phyloP scores from a whole-genome alignment of 768 basidiomycete genomes.

The Trametes cinnabarina region DNA sequence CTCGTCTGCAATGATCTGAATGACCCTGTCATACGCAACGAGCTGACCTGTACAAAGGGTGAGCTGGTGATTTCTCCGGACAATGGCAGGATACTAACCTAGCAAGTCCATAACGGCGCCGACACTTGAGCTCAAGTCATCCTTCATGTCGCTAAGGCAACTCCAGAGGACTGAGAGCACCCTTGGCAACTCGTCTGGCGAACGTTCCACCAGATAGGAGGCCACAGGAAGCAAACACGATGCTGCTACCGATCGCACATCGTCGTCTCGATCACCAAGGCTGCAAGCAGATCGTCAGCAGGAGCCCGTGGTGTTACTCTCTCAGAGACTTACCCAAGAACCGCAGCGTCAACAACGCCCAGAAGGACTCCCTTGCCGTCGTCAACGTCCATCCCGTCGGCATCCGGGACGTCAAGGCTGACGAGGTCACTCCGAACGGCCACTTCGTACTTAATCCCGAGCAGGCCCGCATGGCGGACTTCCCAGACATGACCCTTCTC shows the following conservation, averaged over 20 bases:
- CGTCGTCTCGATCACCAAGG: constrained; percentile 88
- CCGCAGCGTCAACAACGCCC: constrained; percentile 86
- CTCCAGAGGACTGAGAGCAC: constrained; percentile 87
- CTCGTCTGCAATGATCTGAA: constrained; percentile 67
- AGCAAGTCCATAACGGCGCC: constrained; percentile 97
- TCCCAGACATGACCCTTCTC: constrained; percentile 82
- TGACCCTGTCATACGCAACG: constrained; percentile 76
- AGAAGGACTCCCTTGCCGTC: constrained; percentile 59
- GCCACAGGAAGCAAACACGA: constrained; percentile 90
- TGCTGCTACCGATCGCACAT: constrained; percentile 94
- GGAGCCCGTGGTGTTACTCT: neutral
- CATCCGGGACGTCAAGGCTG: constrained; percentile 34
- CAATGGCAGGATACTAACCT: constrained; percentile 45
- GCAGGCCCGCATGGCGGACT: constrained; percentile 93
- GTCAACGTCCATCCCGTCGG: constrained; percentile 24
- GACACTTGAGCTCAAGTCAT: constrained; percentile 94
- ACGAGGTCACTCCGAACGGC: constrained; percentile 89
- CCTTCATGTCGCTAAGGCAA: constrained; percentile 89
- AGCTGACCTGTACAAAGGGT: constrained; percentile 59
- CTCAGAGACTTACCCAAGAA: constrained; percentile 70
- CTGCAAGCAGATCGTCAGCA: constrained; percentile 39
- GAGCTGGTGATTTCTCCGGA: neutral
- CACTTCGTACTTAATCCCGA: constrained; percentile 97
- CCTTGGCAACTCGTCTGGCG: constrained; percentile 67
- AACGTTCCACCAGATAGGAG: constrained; percentile 67